Evolutionary conservation across 2,329 filamentous ascomycete genomes (phyloP).

Genomic region (Aspergillus unguis): DNA sequence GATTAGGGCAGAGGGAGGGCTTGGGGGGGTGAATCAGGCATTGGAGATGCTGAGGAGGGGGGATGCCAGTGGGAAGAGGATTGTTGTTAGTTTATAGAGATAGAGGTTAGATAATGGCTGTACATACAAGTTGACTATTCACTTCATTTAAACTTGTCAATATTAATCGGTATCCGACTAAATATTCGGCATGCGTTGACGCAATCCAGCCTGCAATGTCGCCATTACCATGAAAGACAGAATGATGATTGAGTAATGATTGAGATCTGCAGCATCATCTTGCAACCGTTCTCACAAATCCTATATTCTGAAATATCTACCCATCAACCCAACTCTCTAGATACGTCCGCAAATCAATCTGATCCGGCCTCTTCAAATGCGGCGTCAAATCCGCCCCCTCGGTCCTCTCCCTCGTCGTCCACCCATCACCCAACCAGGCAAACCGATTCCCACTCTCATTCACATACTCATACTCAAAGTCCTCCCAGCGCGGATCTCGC

Average conservation of each 20-base stretch:
- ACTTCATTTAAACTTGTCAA: no score
- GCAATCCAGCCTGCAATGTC: not conserved
- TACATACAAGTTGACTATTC: no score
- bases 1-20: constrained; percentile 60
- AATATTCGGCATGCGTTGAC: not conserved
- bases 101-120: not conserved
- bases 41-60: constrained; percentile 65
- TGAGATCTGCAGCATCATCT: no score
- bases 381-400: constrained; percentile 58
- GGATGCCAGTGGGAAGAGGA: constrained; percentile 63
- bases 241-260: no score
- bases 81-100: constrained; percentile 54
- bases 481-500: constrained; percentile 57
- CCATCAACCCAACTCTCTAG: constrained; percentile 67
- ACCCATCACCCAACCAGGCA: constrained; percentile 65
- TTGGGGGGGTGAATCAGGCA: constrained; percentile 65
- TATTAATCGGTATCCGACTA: not conserved
- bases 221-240: not conserved
- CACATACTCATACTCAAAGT: constrained; percentile 54
- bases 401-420: constrained; percentile 58
- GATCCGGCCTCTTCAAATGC: constrained; percentile 57
- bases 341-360: constrained; percentile 59
- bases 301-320: no score
- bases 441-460: constrained; percentile 44
- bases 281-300: no score